Evolutionary conservation across 169 alveolate genomes (phyloP), one percentile per base, ranked within the genome.

Genomic region (Besnoitia besnoiti): DNA sequence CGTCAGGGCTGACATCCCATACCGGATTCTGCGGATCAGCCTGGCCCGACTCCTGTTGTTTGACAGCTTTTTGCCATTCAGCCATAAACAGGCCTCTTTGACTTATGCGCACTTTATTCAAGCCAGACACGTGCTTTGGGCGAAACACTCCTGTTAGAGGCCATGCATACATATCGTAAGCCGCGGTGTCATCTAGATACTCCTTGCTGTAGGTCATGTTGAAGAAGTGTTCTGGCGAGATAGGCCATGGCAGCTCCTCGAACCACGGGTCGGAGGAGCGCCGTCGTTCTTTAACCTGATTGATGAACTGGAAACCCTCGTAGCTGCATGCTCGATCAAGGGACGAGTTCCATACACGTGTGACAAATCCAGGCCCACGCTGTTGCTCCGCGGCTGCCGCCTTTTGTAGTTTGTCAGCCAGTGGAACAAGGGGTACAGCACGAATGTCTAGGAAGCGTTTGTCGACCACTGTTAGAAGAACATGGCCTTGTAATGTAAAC

Each of bases 31-130:
- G n/a, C 84, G 44, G 46, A 27, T 73, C 84, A 10, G 8, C 80
- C 80, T 30, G 4, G 7, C 46, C 84, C 44, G 84, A 30, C 42
- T 73, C 84, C 84, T 24, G 49, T 16, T 51, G n/a, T 14, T 33
- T 55, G 7, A 73, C 16, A 24, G 30, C 46, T 44, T 73, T 24
- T 33, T 1, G 27, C 84, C 49, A 33, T 39, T 27, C 84, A 0
- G 84, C 49, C 84, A 73, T 73, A 44, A 73, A 73, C 84, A 73
- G 1, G 19, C 84, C 84, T 44, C 42, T 39, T 39, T 73, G 84
- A 39, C 84, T 73, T 24, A 73, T 21, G 27, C 84, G 84, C 42
- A 73, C 47, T 73, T 73, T 73, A 7, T 73, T 8, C 84, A 73
- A 33, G 44, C 84, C 33, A 12, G 14, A 12, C 14, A 44, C 84